These are phyloP conservation scores for Rhodamnia rubescens DNA, from an alignment of 345 rosid species.

Conservation along the genomic window DNA sequence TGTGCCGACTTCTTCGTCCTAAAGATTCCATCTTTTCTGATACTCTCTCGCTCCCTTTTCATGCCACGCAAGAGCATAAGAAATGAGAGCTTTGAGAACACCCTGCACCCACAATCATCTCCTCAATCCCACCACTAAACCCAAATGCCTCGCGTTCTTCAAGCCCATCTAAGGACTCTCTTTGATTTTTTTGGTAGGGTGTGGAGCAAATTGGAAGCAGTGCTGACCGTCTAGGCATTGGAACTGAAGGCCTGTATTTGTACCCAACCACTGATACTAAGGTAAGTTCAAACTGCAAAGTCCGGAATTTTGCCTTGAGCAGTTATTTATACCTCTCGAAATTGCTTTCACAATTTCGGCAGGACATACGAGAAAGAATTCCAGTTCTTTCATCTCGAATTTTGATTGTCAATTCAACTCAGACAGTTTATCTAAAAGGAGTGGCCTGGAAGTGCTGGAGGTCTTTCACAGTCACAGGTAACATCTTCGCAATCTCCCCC, in stretches of 20 bases:
- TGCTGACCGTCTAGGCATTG: too few relatives aligned
- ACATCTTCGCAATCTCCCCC: neutral
- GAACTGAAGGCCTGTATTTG: too few relatives aligned
- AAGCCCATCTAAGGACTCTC: neutral
- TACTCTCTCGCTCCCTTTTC: neutral
- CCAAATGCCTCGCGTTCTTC: neutral
- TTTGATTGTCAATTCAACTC: constrained; percentile 77
- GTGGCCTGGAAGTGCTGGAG: constrained; percentile 83
- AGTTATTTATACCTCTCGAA: too few relatives aligned
- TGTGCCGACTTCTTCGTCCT: neutral
- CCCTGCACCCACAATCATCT: neutral
- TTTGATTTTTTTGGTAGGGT: too few relatives aligned
- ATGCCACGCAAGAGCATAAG: neutral
- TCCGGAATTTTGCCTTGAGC: too few relatives aligned
- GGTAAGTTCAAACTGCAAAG: too few relatives aligned
- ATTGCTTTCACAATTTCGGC: too few relatives aligned
- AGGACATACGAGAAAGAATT: constrained; percentile 64
- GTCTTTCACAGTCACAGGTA: constrained; percentile 48
- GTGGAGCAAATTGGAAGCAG: too few relatives aligned
- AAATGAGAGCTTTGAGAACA: constrained; percentile 3
- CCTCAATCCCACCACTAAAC: neutral
- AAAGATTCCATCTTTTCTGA: neutral
- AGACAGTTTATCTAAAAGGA: constrained; percentile 68
- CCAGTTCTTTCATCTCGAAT: constrained; percentile 60
- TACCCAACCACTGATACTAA: too few relatives aligned